These are phyloP conservation scores for Cordyceps militaris DNA, from an alignment of 2,329 filamentous ascomycete species.

Conservation along the genomic window DNA sequence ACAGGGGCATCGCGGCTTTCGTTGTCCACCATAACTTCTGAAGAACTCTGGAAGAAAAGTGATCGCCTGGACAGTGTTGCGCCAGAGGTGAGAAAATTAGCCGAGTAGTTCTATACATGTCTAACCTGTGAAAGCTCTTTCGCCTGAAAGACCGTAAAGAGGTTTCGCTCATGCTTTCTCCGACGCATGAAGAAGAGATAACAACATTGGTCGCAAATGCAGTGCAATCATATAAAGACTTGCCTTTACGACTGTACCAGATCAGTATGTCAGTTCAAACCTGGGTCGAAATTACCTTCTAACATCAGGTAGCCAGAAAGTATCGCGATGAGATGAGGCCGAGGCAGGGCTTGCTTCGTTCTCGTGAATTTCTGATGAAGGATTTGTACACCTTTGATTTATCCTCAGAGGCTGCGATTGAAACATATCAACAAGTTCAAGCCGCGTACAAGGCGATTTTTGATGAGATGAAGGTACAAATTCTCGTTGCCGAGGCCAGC, in stretches of 20 bases:
- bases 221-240: constrained; percentile 73
- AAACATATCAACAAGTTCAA: constrained; percentile 71
- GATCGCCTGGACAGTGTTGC: constrained; percentile 67
- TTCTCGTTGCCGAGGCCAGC: constrained; percentile 79
- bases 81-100: constrained; percentile 54
- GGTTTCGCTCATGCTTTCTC: constrained; percentile 67
- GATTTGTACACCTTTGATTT: constrained; percentile 94
- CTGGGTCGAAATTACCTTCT: constrained; percentile 8
- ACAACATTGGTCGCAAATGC: constrained; percentile 69
- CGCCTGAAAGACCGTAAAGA: constrained; percentile 73
- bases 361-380: constrained; percentile 95
- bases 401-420: constrained; percentile 58
- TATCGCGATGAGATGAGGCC: constrained; percentile 90
- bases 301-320: constrained; percentile 59
- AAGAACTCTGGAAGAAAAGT: constrained; percentile 74
- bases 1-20: constrained; percentile 72
- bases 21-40: constrained; percentile 77
- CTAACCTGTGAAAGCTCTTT: constrained; percentile 56
- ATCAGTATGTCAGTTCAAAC: constrained; percentile 53
- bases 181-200: constrained; percentile 96
- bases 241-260: constrained; percentile 85
- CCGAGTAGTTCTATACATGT: background rate
- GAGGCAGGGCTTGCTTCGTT: constrained; percentile 77
- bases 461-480: constrained; percentile 72
- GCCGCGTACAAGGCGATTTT: constrained; percentile 71